Conservation (phyloP, 768 basidiomycete species). For the Gloeostereum incarnatum region DNA sequence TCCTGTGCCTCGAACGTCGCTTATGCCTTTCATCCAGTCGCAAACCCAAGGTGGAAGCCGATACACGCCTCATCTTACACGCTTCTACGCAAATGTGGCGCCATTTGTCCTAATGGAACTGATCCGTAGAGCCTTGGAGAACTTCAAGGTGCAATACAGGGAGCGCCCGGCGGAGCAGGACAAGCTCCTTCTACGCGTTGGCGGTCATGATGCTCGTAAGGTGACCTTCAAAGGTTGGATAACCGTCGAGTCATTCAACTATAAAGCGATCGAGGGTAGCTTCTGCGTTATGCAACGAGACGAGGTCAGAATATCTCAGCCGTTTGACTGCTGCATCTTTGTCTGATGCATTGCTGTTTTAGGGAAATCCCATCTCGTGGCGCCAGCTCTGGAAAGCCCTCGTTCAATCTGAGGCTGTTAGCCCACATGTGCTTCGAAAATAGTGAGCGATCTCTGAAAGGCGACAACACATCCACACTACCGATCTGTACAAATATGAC, state of each 20-base stretch:
- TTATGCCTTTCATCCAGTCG: slow-evolving; percentile 35
- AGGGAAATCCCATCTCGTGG: slow-evolving; percentile 80
- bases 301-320: slow-evolving; percentile 30
- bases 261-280: slow-evolving; percentile 38
- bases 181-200: slow-evolving; percentile 43
- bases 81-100: slow-evolving; percentile 62
- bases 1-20: background rate
- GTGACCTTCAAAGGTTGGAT: slow-evolving; percentile 68
- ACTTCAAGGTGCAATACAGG: slow-evolving; percentile 41
- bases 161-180: slow-evolving; percentile 16
- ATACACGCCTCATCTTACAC: slow-evolving; percentile 69
- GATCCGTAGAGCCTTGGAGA: slow-evolving; percentile 44
- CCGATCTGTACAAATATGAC: no score
- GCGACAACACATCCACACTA: no score
- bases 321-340: background rate
- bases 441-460: no score
- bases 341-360: slow-evolving; percentile 3
- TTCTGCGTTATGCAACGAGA: slow-evolving; percentile 69
- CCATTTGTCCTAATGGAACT: slow-evolving; percentile 44
- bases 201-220: slow-evolving; percentile 57
- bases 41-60: slow-evolving; percentile 72
- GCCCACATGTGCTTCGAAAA: slow-evolving; percentile 45
- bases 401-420: slow-evolving; percentile 39
- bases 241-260: slow-evolving; percentile 52
- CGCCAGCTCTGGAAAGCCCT: slow-evolving; percentile 63